Conservation (phyloP, 169 alveolate species). For the Cryptosporidium andersoni region DNA sequence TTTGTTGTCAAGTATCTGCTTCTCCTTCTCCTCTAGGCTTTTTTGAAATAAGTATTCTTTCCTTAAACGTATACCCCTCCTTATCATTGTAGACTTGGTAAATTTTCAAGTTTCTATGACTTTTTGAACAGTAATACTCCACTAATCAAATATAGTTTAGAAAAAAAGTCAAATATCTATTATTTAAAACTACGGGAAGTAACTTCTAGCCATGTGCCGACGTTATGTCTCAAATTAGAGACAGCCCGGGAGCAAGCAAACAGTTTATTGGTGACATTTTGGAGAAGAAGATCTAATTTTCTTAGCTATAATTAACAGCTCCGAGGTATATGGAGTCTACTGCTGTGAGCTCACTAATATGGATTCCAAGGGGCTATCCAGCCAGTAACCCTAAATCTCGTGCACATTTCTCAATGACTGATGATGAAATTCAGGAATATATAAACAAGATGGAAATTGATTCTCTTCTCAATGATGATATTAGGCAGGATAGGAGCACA, state of each 20-base stretch:
- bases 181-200: neutral
- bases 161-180: neutral
- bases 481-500: neutral
- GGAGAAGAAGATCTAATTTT: neutral
- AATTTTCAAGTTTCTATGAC: neutral
- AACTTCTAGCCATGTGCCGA: neutral
- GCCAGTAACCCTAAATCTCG: slow-evolving; percentile 18
- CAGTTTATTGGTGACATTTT: neutral
- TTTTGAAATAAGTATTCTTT: slow-evolving; percentile 93
- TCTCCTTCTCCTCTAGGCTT: slow-evolving; percentile 88
- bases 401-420: slow-evolving; percentile 57
- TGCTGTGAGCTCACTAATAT: slow-evolving; percentile 59
- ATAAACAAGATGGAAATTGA: slow-evolving; percentile 9
- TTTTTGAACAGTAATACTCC: slow-evolving; percentile 10
- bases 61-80: slow-evolving; percentile 92
- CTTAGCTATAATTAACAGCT: neutral
- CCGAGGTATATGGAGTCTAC: slow-evolving; percentile 36
- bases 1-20: slow-evolving; percentile 84
- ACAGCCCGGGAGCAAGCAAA: slow-evolving; percentile 33
- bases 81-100: slow-evolving; percentile 81
- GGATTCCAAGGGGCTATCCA: slow-evolving; percentile 71
- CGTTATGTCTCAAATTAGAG: slow-evolving; percentile 32
- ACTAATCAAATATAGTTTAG: neutral
- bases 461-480: neutral
- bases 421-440: slow-evolving; percentile 45